Evolutionary conservation across 1,284 basidiomycete species (phyloP), one percentile per base, ranked within the genome.

Genomic region (Pseudozyma tsukubaensis): DNA sequence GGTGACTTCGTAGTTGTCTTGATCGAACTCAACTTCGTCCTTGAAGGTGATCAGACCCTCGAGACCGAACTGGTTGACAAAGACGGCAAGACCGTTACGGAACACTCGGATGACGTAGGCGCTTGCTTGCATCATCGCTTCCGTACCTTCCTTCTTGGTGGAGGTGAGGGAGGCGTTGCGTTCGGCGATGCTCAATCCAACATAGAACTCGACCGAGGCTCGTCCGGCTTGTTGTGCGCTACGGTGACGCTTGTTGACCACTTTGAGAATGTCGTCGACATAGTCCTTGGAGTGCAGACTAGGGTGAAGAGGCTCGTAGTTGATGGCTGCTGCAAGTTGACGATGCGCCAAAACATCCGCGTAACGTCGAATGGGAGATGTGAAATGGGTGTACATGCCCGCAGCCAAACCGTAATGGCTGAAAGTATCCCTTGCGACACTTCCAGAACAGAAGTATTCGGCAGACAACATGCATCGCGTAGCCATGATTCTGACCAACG

Each of bases 341-440:
- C 97, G 91, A 85, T 99, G 97, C 0, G 90, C 95, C 21, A 99
- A 88, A 3, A 99, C 92, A 85, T 99, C 97, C 89, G 78, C 59
- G 42, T 79, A 79, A 50, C 76, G 58, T 49, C 76, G 58, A 63
- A 73, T 76, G 37, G 71, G 69, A 16, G 67, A 78, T 14, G 96
- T 98, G 85, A 99, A 99, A 85, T 99, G 97, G 0, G 97, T 99
- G 86, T 99, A 99, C 76, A 99, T 99, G 0, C 92, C 90, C 78
- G 90, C 95, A 0, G 97, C 97, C 18, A 99, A 89, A 58, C 97
- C 97, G 84, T 99, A 99, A 86, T 99, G 97, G 1, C 92, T 91
- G 84, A 97, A 99, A 0, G 93, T 92, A 78, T 97, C 94, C 63
- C 92, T 90, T 0, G 91, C 90, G 4, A 98, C 94, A 76, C 92